Percentiles rank a stretch among this genome's conserved stretches.
Evolutionary conservation across 495 filamentous ascomycete species (phyloP).

Genomic region (Xylaria acuta): DNA sequence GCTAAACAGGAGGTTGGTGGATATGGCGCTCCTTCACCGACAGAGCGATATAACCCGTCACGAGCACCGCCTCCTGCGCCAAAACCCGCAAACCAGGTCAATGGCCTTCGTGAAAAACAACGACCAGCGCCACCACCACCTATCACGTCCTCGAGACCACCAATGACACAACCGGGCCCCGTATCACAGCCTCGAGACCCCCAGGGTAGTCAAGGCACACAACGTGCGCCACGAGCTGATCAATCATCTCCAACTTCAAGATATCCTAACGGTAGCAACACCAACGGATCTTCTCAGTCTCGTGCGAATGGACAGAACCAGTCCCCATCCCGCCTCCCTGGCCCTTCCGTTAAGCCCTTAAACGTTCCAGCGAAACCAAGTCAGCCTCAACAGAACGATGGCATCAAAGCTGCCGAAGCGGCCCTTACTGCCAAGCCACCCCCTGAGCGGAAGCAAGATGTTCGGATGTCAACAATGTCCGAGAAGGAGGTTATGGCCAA

Average conservation of each 20-base stretch:
- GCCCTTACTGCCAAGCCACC: constrained; percentile 75
- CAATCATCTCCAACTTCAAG: constrained; percentile 36
- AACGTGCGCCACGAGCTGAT: constrained; percentile 36
- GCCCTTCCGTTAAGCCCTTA: constrained; percentile 79
- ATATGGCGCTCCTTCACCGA: constrained; percentile 60
- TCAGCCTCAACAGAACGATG: constrained; percentile 59
- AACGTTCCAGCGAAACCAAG: constrained; percentile 86
- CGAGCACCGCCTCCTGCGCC: constrained; percentile 70
- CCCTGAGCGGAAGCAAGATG: constrained; percentile 78
- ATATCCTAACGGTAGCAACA: constrained; percentile 46
- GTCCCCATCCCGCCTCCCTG: constrained; percentile 64
- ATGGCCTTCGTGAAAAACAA: constrained; percentile 55
- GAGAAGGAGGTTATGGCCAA: constrained; percentile 97
- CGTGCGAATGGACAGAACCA: constrained; percentile 49
- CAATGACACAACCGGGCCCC: constrained; percentile 44
- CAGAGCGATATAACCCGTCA: constrained; percentile 81
- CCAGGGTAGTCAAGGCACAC: constrained; percentile 32
- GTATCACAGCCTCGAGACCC: constrained; percentile 31
- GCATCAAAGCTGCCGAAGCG: constrained; percentile 80
- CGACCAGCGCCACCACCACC: constrained; percentile 60
- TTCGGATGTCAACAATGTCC: constrained; percentile 96
- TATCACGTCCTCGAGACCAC: constrained; percentile 44
- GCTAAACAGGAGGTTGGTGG: constrained; percentile 90
- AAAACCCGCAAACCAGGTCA: constrained; percentile 51
- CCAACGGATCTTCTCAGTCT: constrained; percentile 36